Percentiles rank a stretch among this genome's conserved stretches.
Evolutionary conservation across 1,139 yeast genomes (phyloP).

Genomic region (Pichia sp.): DNA sequence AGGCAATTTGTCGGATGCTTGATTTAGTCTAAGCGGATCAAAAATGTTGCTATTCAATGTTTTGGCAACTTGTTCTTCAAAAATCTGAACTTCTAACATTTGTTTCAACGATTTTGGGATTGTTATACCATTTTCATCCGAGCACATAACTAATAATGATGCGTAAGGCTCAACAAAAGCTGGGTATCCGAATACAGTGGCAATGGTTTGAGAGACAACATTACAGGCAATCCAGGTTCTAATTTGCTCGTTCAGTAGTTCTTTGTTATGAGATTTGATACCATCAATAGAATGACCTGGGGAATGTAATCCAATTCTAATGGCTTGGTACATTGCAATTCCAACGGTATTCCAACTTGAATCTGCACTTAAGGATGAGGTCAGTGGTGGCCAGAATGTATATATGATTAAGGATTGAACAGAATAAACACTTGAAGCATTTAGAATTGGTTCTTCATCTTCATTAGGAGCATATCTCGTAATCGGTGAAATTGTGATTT

Average conservation of each 20-base stretch:
- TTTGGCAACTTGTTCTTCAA: conserved; percentile 78
- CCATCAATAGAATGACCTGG: conserved; percentile 55
- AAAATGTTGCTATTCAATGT: conserved; percentile 66
- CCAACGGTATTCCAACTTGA: conserved; percentile 95
- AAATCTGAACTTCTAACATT: conserved; percentile 74
- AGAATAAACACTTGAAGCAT: conserved; percentile 88
- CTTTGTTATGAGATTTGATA: conserved; percentile 27
- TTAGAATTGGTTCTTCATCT: conserved; percentile 69
- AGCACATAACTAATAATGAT: conserved; percentile 44
- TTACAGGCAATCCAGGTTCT: conserved; percentile 94
- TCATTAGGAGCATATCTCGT: conserved; percentile 64
- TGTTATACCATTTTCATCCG: conserved; percentile 27
- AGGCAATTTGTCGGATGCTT: conserved; percentile 64
- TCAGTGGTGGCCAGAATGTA: conserved; percentile 93
- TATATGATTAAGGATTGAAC: conserved; percentile 87
- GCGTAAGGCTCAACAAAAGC: conserved; percentile 83
- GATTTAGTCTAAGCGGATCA: conserved; percentile 60
- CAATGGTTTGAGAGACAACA: conserved; percentile 80
- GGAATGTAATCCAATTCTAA: conserved; percentile 80
- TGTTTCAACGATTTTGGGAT: conserved; percentile 58
- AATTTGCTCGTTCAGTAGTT: conserved; percentile 64
- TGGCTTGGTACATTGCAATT: conserved; percentile 84
- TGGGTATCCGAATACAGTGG: conserved; percentile 91
- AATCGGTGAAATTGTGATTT: conserved; percentile 83
- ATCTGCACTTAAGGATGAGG: conserved; percentile 90